Evolutionary conservation across 2,329 filamentous ascomycete genomes (phyloP).

Genomic region (Epichloe hybrida): DNA sequence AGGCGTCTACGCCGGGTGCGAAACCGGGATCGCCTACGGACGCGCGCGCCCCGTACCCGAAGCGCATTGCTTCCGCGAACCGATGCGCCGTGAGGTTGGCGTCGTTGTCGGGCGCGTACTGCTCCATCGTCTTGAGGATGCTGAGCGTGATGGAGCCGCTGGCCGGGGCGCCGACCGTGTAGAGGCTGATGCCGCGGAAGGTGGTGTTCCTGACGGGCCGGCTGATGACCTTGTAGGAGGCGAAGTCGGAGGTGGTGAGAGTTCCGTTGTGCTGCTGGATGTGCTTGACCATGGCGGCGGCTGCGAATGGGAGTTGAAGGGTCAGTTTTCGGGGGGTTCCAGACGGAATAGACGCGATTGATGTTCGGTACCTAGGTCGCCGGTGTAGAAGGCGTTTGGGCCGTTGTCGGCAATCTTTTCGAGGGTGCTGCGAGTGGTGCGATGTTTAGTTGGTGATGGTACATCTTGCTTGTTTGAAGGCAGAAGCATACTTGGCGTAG

Average conservation of each 20-base stretch:
- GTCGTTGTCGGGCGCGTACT: slow-evolving; percentile 47
- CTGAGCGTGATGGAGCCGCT: slow-evolving; percentile 64
- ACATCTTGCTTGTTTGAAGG: not conserved
- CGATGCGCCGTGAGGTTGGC: slow-evolving; percentile 64
- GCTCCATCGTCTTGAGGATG: slow-evolving; percentile 71
- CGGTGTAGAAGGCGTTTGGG: slow-evolving; percentile 59
- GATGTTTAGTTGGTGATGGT: not conserved
- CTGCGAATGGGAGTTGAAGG: slow-evolving; percentile 24
- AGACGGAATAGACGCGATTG: not conserved
- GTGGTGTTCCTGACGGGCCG: slow-evolving; percentile 50
- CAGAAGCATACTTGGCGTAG: slow-evolving; percentile 44
- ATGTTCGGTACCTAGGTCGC: slow-evolving; percentile 38
- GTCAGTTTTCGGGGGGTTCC: slow-evolving; percentile 4
- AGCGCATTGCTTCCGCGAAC: slow-evolving; percentile 78
- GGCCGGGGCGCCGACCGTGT: slow-evolving; percentile 58
- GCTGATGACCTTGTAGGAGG: slow-evolving; percentile 54
- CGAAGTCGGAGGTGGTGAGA: slow-evolving; percentile 69
- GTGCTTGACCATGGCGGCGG: slow-evolving; percentile 57
- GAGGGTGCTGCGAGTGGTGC: slow-evolving; percentile 38
- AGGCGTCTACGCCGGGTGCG: slow-evolving; percentile 46
- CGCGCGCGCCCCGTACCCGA: slow-evolving; percentile 70
- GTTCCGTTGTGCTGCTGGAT: slow-evolving; percentile 62
- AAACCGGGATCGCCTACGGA: slow-evolving; percentile 73
- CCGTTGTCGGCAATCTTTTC: slow-evolving; percentile 64
- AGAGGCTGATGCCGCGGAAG: slow-evolving; percentile 59